These are phyloP conservation scores for Exophiala bonariae DNA, from an alignment of 2,329 filamentous ascomycete species.

Conservation along the genomic window DNA sequence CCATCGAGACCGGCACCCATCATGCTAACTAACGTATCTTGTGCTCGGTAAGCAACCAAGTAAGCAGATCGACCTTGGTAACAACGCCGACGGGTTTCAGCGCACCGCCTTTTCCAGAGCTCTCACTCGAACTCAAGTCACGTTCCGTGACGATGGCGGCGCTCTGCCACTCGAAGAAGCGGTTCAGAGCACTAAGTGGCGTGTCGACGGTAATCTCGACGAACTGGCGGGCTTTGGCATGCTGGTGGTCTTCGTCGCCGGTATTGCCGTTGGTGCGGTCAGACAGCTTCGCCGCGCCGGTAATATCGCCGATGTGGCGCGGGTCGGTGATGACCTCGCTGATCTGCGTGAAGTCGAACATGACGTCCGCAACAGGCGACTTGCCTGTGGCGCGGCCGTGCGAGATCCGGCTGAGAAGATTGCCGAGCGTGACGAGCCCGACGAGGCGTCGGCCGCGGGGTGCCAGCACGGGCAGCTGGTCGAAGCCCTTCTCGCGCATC, in stretches of 20 bases:
- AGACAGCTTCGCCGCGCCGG: slow-evolving; percentile 18
- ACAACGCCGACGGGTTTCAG: slow-evolving; percentile 84
- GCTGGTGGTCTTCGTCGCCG: slow-evolving; percentile 37
- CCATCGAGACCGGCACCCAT: too few species aligned
- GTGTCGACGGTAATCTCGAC: slow-evolving; percentile 94
- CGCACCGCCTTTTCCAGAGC: slow-evolving; percentile 44
- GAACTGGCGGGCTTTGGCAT: slow-evolving; percentile 63
- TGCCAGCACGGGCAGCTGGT: slow-evolving; percentile 88
- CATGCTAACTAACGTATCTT: slow-evolving; percentile 28
- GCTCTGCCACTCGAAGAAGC: slow-evolving; percentile 89
- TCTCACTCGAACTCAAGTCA: slow-evolving; percentile 45
- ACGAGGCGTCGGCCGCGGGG: slow-evolving; percentile 71
- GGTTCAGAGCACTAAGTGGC: slow-evolving; percentile 75
- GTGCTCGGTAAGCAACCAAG: slow-evolving; percentile 78
- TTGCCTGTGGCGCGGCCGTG: slow-evolving; percentile 74
- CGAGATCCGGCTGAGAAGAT: slow-evolving; percentile 87
- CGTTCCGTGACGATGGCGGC: slow-evolving; percentile 90
- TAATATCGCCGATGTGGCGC: slow-evolving; percentile 54
- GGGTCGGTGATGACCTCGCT: slow-evolving; percentile 90
- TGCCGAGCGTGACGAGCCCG: slow-evolving; percentile 90
- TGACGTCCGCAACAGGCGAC: slow-evolving; percentile 78
- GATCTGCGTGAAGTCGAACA: slow-evolving; percentile 92
- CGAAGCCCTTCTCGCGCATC: slow-evolving; percentile 97
- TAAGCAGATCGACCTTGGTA: slow-evolving; percentile 89
- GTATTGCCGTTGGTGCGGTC: slow-evolving; percentile 25